Evolutionary conservation across 2,329 filamentous ascomycete genomes (phyloP).

Genomic region (Macrophomina phaseolina): DNA sequence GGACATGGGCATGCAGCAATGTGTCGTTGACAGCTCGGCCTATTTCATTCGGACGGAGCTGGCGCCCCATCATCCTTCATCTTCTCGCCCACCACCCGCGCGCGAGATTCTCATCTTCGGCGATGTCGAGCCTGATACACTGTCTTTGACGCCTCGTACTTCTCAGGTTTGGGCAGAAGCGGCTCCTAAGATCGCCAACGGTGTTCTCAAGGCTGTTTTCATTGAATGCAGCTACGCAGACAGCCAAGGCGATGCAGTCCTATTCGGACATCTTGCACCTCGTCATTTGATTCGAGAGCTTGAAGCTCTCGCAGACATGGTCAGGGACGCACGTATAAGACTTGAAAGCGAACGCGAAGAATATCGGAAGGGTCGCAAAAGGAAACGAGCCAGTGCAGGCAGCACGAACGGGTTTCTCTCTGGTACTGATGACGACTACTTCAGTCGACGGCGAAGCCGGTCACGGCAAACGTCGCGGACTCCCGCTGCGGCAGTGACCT

Average conservation of each 20-base stretch:
- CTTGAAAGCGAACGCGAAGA: conserved; percentile 42
- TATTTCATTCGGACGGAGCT: conserved; percentile 85
- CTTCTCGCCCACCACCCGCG: conserved; percentile 36
- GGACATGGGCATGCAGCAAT: conserved; percentile 49
- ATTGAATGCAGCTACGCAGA: conserved; percentile 97
- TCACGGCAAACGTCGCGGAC: conserved; percentile 10
- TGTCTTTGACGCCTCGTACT: conserved; percentile 83
- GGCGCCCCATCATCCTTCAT: conserved; percentile 28
- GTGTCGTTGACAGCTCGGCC: conserved; percentile 85
- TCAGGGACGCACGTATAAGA: conserved; percentile 57
- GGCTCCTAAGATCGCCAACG: conserved; percentile 78
- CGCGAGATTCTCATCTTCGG: conserved; percentile 89
- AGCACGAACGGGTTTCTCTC: conserved; percentile 31
- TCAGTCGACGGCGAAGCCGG: conserved; percentile 10
- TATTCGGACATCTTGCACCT: conserved; percentile 91
- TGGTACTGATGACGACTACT: conserved; percentile 22
- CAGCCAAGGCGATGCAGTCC: conserved; percentile 72
- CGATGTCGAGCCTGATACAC: conserved; percentile 89
- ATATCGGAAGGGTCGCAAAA: conserved; percentile 59
- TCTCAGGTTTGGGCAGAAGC: conserved; percentile 85
- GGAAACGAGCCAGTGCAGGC: conserved; percentile 61
- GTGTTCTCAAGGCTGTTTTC: conserved; percentile 79
- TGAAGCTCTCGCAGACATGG: conserved; percentile 70
- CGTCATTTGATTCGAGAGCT: conserved; percentile 83
- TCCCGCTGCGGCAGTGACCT: background rate